These are phyloP conservation scores for Thielaviopsis euricoi DNA, from an alignment of 2,329 filamentous ascomycete species.

Conservation along the genomic window DNA sequence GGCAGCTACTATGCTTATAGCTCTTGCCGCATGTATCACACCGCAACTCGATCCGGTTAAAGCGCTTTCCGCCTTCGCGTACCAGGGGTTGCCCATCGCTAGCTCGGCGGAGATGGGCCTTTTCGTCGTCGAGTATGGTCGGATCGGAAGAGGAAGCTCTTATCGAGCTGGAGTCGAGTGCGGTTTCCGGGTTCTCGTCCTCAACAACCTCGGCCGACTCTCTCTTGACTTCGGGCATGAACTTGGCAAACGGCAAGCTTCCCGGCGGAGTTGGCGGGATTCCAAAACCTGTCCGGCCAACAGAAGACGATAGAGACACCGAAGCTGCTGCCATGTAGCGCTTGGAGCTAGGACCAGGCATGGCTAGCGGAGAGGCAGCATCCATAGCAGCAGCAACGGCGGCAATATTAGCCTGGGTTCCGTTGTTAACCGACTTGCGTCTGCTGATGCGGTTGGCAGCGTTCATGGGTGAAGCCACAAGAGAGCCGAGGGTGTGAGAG, in stretches of 20 bases:
- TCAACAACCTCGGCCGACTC: conserved; percentile 35
- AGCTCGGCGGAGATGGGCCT: conserved; percentile 41
- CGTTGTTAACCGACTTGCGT: conserved; percentile 80
- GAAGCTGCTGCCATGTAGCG: conserved; percentile 1
- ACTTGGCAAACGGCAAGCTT: conserved; percentile 46
- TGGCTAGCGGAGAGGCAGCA: conserved; percentile 20
- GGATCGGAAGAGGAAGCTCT: not conserved
- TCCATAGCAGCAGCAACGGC: conserved; percentile 31
- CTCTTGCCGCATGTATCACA: conserved; percentile 98
- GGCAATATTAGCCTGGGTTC: conserved; percentile 3
- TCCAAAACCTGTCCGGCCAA: not conserved
- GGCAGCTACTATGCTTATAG: conserved; percentile 99
- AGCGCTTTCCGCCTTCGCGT: conserved; percentile 71
- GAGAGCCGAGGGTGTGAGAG: conserved; percentile 52
- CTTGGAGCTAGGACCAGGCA: conserved; percentile 16
- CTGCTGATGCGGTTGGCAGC: conserved; percentile 73
- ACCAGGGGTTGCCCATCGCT: conserved; percentile 75
- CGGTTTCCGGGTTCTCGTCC: conserved; percentile 46
- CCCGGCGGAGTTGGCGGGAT: conserved; percentile 37
- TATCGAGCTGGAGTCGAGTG: conserved; percentile 31
- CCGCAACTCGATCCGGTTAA: conserved; percentile 69
- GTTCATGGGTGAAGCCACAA: conserved; percentile 57
- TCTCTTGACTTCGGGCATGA: conserved; percentile 31
- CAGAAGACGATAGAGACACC: conserved; percentile 1
- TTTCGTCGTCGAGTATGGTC: conserved; percentile 26